Evolutionary conservation across 140 eudicot species (phyloP), one percentile per base, ranked within the genome.

Genomic region (Ambrosia hybrid): DNA sequence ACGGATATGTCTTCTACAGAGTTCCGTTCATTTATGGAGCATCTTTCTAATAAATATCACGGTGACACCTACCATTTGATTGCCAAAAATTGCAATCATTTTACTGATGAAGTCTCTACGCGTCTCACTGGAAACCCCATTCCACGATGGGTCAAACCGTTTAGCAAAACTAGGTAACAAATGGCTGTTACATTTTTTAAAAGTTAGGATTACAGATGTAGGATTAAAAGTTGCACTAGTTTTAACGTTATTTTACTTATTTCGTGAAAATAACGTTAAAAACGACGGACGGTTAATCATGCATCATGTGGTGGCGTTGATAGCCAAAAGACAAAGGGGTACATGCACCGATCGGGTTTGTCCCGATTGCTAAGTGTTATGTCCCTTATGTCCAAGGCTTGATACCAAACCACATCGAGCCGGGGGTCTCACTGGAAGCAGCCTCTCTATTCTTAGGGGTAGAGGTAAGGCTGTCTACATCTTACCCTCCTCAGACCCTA

Each of bases 61-160:
- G 97, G 96, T 16, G 95, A 91, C 36, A 76, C 89, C 4, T 91
- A 91, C 77, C 91, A 91, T 77, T 73, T 91, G 84, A 89, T 91
- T 86, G 88, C 91, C 17, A 91, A 91, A 79, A 91, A 91, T 41
- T 91, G 97, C 87, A 91, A 10, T 48, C 53, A 48, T 48, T 48
- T 48, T 48, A 48, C 53, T 3, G 53, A 48, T 48, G 53, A 48
- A 89, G 72, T 96, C 89, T 83, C 89, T 89, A 62, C 65, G 72
- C 87, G 73, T 33, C 84, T 91, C 67, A 91, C 96, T 37, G 95
- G 97, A 72, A 86, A 86, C 74, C 84, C 86, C 71, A 89, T 91
- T 36, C 97, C 97, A 26, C 96, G 96, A 33, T 91, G 97, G 97
- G 95, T 91, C 45, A 21, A 21, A 91, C 72, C 91, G 97, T n/a